phyloP scores from a whole-genome alignment of 192 early-diverging fungal genomes.

The Coemansia pectinata region DNA sequence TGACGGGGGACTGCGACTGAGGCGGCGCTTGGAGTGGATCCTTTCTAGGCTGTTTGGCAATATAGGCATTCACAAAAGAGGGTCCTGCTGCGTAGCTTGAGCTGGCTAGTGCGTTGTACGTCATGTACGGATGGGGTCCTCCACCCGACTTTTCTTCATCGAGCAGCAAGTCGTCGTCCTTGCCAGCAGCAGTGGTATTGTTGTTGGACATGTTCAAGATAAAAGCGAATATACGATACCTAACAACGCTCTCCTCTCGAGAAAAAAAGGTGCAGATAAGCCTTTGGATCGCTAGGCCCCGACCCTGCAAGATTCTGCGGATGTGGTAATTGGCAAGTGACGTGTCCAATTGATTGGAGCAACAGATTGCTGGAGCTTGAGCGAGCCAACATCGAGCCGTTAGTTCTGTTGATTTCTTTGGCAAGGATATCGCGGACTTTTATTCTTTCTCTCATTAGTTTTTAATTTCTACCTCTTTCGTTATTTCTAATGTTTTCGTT shows the following conservation, averaged over 20 bases:
- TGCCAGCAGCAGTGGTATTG: neutral
- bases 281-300: neutral
- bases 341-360: neutral
- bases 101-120: conserved; percentile 18
- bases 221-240: neutral
- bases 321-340: neutral
- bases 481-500: conserved; percentile 30
- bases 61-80: conserved; percentile 17
- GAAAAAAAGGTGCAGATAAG: neutral
- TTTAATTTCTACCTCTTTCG: neutral
- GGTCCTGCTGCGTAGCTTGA: conserved; percentile 17
- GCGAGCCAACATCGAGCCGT: neutral
- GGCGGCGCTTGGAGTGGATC: neutral
- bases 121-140: conserved; percentile 10
- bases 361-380: neutral
- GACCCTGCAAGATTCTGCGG: neutral
- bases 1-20: neutral
- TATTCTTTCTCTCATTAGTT: neutral
- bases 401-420: neutral
- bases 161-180: neutral
- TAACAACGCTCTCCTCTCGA: neutral
- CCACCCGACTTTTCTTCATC: neutral
- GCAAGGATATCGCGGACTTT: neutral
- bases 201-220: neutral
- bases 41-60: conserved; percentile 11